Base-by-base conservation (phyloP, 192 early-diverging fungal species). In the Rhizoclosmatium globosum region DNA sequence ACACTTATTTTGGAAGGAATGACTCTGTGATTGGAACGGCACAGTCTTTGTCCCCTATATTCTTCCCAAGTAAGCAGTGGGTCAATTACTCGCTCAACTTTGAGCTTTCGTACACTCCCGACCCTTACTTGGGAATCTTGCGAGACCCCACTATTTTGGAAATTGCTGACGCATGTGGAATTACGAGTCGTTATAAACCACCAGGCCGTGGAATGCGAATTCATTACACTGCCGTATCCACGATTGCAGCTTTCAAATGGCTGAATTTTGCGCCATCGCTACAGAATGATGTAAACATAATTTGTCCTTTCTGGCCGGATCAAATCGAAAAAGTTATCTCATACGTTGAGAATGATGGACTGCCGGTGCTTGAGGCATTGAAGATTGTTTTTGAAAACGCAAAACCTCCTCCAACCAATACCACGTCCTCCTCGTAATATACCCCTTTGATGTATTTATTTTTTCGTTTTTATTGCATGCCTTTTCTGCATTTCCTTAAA, bases 61-160 rank as follows among this genome's bases (percentile, higher is more conserved):
- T 70, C 31, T 78, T 78, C 77, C 77, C 77, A 19, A 11, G 67
- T 15, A 43, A 43, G 4, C 48, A n/a, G 11, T 41, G 23, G 23
- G 58, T 78, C 77, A 78, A 67, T 21, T 78, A 69, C 60, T 50
- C 59, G n/a, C 48, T 78, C 50, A 41, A 42, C 48, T 78, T 78
- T 62, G 19, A 2, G 23, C 66, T 78, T 43, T 6, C 3, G 3
- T 78, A 78, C 77, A 70, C 77, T 41, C 77, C 77, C 23, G 77
- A 78, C 59, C 50, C 65, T 19, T 43, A 56, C 13, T 38, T 71
- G 23, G 69, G 69, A 23, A 11, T 71, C 7, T 38, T 71, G 47
- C 19, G 19, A 2, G 69, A 71, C 41, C 69, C 69, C 6, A 71
- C 69, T n/a, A 42, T 57, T n/a, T 7, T 56, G 38, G 69, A 71